Percentiles rank a stretch among this genome's conserved stretches.
Evolutionary conservation across 495 filamentous ascomycete species (phyloP).

Genomic region (Annulohypoxylon maeteangense): DNA sequence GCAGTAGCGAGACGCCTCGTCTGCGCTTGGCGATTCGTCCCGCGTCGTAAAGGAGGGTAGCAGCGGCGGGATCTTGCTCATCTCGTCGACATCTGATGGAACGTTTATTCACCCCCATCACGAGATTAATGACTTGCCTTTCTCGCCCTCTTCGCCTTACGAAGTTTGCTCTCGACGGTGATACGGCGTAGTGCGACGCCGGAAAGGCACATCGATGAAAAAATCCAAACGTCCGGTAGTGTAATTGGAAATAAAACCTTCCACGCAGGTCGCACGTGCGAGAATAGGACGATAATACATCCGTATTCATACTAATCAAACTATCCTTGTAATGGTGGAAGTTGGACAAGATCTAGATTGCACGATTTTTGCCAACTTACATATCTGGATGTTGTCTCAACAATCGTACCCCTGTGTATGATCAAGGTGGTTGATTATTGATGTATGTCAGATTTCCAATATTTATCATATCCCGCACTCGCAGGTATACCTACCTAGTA

Average conservation of each 20-base stretch:
- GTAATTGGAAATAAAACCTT: constrained; percentile 15
- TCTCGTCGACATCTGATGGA: constrained; percentile 14
- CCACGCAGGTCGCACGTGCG: constrained; percentile 31
- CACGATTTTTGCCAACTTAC: neutral
- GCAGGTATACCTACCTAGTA: neutral
- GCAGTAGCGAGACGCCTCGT: constrained; percentile 41
- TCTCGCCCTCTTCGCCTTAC: neutral
- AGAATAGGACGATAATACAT: constrained; percentile 28
- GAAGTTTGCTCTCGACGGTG: constrained; percentile 25
- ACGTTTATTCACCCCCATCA: constrained; percentile 25
- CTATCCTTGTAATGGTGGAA: constrained; percentile 7
- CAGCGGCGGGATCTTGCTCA: constrained; percentile 38
- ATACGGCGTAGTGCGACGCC: constrained; percentile 25
- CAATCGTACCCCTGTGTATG: neutral
- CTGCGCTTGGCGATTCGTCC: constrained; percentile 39
- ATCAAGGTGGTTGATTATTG: neutral
- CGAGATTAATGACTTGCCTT: constrained; percentile 26
- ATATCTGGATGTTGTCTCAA: neutral
- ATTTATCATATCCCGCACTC: neutral
- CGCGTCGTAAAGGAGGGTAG: constrained; percentile 38
- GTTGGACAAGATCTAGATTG: constrained; percentile 11
- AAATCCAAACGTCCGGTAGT: constrained; percentile 26
- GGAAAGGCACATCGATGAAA: constrained; percentile 35
- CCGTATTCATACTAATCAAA: constrained; percentile 23
- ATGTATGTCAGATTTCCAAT: constrained; percentile 21